These are phyloP conservation scores for Lactifluus echinatus DNA, from an alignment of 768 basidiomycete genomes.

Conservation along the genomic window DNA sequence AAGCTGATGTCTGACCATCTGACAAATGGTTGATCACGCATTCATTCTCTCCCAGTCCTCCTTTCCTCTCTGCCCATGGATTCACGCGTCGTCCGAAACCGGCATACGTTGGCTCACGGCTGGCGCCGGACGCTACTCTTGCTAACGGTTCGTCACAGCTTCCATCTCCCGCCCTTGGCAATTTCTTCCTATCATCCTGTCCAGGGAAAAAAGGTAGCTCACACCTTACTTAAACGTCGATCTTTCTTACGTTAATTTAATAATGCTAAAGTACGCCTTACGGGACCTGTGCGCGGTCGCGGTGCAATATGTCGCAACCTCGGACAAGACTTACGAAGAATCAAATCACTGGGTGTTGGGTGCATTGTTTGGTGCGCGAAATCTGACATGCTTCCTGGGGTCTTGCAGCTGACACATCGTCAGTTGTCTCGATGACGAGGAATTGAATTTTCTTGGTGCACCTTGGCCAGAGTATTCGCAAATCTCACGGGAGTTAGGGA, in stretches of 20 bases:
- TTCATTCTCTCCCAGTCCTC: not conserved
- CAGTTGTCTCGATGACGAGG: slow-evolving; percentile 80
- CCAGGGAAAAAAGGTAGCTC: slow-evolving; percentile 83
- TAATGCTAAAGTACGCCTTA: slow-evolving; percentile 46
- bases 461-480: slow-evolving; percentile 72
- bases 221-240: not conserved
- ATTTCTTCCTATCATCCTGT: slow-evolving; percentile 82
- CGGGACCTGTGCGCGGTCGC: slow-evolving; percentile 70
- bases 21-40: not conserved
- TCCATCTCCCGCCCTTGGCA: slow-evolving; percentile 46
- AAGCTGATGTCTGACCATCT: not conserved
- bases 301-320: slow-evolving; percentile 79
- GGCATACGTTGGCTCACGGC: not conserved
- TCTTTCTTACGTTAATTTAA: not conserved
- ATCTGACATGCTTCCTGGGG: not conserved
- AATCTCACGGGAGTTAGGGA: slow-evolving; percentile 50
- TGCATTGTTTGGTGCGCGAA: slow-evolving; percentile 71
- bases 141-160: not conserved
- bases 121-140: not conserved
- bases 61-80: not conserved
- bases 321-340: slow-evolving; percentile 63
- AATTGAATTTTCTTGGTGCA: slow-evolving; percentile 78
- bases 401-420: not conserved
- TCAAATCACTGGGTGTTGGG: slow-evolving; percentile 62
- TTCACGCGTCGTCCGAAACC: slow-evolving; percentile 1